These are phyloP conservation scores for Angophora floribunda DNA, from an alignment of 345 rosid species.

Conservation along the genomic window DNA sequence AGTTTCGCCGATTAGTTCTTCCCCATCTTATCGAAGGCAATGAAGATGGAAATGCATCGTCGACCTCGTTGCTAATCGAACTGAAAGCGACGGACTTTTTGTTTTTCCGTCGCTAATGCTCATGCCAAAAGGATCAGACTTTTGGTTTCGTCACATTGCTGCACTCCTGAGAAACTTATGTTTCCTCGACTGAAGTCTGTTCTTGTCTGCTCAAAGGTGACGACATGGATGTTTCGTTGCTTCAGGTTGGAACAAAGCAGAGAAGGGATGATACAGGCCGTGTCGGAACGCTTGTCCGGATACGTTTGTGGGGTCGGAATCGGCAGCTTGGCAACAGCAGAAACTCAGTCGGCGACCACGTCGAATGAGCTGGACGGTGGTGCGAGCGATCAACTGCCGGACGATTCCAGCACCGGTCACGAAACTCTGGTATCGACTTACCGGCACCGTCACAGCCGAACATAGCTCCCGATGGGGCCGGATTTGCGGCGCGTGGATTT, in stretches of 20 bases:
- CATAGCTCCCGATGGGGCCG: no score
- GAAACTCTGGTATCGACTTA: no score
- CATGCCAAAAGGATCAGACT: not conserved
- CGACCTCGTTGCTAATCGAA: not conserved
- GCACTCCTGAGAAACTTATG: not conserved
- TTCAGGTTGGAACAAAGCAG: not conserved
- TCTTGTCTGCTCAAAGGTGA: not conserved
- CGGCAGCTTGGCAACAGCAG: no score
- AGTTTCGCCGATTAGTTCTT: not conserved
- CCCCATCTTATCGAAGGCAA: not conserved
- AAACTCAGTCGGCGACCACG: no score
- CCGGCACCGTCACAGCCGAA: no score
- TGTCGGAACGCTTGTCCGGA: no score
- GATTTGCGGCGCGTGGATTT: no score
- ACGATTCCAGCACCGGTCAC: no score
- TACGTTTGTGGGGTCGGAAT: no score
- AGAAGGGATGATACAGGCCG: not conserved
- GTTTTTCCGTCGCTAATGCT: not conserved
- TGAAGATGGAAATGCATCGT: not conserved
- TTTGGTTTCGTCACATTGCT: not conserved
- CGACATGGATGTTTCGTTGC: not conserved
- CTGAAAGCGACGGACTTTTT: no score
- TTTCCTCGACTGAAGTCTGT: not conserved
- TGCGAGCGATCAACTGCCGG: no score
- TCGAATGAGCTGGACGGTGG: no score